These are phyloP conservation scores for Penicillium sp. DNA, from an alignment of 2,329 filamentous ascomycete species.

Conservation along the genomic window DNA sequence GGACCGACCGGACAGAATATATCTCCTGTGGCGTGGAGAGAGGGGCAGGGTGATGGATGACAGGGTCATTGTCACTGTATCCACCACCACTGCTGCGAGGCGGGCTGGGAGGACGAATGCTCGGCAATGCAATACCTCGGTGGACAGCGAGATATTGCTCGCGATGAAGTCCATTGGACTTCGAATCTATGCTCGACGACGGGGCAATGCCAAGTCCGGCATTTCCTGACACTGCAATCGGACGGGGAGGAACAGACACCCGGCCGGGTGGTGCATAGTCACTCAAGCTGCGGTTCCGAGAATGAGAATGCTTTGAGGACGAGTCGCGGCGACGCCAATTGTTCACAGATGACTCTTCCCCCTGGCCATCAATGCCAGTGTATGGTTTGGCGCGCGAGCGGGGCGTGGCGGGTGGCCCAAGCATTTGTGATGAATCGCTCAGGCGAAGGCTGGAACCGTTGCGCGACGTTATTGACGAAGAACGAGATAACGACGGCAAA, in stretches of 20 bases:
- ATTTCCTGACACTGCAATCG: slow-evolving; percentile 68
- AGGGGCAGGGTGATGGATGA: slow-evolving; percentile 21
- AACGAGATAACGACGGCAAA: slow-evolving; percentile 47
- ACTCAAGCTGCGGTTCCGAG: slow-evolving; percentile 78
- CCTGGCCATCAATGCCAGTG: slow-evolving; percentile 33
- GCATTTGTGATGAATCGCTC: slow-evolving; percentile 37
- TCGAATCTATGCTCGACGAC: slow-evolving; percentile 44
- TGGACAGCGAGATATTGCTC: slow-evolving; percentile 78
- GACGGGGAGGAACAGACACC: slow-evolving; percentile 63
- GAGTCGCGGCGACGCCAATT: slow-evolving; percentile 27
- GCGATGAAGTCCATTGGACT: slow-evolving; percentile 56
- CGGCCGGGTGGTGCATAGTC: slow-evolving; percentile 74
- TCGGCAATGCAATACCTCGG: slow-evolving; percentile 63
- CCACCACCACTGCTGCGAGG: slow-evolving; percentile 68
- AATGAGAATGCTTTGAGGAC: slow-evolving; percentile 55
- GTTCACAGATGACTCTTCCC: slow-evolving; percentile 25
- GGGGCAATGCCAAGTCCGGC: slow-evolving; percentile 48
- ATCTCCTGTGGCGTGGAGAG: slow-evolving; percentile 50
- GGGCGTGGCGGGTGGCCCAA: slow-evolving; percentile 27
- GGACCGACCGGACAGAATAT: slow-evolving; percentile 66
- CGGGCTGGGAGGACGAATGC: slow-evolving; percentile 71
- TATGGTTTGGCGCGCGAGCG: slow-evolving; percentile 42
- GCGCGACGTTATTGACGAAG: slow-evolving; percentile 40
- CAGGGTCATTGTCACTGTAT: slow-evolving; percentile 45
- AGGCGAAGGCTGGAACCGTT: slow-evolving; percentile 38